These are phyloP conservation scores for Globisporangium takayamanum DNA, from an alignment of 352 stramenopile species.

Conservation along the genomic window DNA sequence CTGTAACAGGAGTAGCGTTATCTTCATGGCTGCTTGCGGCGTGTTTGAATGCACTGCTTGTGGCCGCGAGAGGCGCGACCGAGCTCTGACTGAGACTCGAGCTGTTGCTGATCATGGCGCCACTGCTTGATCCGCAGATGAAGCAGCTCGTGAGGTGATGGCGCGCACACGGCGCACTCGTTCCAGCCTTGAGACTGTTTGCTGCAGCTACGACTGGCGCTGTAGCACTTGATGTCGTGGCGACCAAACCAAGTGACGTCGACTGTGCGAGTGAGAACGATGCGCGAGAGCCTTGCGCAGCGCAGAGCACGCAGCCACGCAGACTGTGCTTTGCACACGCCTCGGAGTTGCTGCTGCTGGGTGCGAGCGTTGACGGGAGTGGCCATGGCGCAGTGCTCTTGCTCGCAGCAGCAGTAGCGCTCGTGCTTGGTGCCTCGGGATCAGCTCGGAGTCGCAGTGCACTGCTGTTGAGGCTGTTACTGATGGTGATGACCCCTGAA, in stretches of 20 bases:
- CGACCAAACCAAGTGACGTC: neutral
- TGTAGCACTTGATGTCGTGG: neutral
- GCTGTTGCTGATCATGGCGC: neutral
- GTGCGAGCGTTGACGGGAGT: neutral
- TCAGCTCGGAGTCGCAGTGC: neutral
- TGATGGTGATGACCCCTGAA: no score
- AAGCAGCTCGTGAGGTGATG: conserved; percentile 59
- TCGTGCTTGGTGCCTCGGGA: neutral
- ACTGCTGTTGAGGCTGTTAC: no score
- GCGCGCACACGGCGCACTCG: conserved; percentile 25
- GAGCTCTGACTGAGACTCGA: conserved; percentile 3
- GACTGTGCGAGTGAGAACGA: neutral
- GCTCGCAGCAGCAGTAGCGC: neutral
- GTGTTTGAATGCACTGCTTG: neutral
- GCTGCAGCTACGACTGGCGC: neutral
- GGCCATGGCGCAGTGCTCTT: no score
- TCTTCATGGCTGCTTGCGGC: no score
- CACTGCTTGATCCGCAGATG: conserved; percentile 34
- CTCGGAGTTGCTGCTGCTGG: neutral
- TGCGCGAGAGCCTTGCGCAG: conserved; percentile 15
- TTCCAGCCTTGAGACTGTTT: neutral
- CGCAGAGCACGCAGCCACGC: conserved; percentile 58
- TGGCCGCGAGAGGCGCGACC: neutral
- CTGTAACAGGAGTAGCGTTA: neutral
- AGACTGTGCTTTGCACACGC: conserved; percentile 50